These are phyloP conservation scores for Fusarium papillatum DNA, from an alignment of 2,329 filamentous ascomycete genomes.

Conservation along the genomic window DNA sequence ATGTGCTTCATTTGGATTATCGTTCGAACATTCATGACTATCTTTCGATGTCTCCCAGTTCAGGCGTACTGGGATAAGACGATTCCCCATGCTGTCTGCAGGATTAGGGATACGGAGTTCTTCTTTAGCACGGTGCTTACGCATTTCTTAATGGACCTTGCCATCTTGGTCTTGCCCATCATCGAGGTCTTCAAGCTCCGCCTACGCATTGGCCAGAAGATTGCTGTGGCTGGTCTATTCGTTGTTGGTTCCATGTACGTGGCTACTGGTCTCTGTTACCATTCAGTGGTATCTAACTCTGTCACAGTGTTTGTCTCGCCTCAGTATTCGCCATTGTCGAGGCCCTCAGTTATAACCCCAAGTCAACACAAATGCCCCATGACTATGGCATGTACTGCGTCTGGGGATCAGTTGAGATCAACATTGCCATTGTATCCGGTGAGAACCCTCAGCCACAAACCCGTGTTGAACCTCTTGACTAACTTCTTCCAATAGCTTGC, in stretches of 20 bases:
- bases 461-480: background rate
- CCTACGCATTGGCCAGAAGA: constrained; percentile 10
- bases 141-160: constrained; percentile 10
- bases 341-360: constrained; percentile 18
- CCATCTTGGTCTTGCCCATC: constrained; percentile 18
- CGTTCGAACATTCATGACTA: background rate
- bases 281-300: background rate
- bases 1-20: constrained; percentile 43
- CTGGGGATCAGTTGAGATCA: constrained; percentile 34
- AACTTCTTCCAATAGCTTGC: constrained; percentile 24
- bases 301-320: constrained; percentile 32
- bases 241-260: constrained; percentile 23
- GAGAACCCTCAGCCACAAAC: background rate
- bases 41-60: background rate
- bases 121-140: constrained; percentile 2
- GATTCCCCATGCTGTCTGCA: background rate
- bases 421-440: constrained; percentile 40
- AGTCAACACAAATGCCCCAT: constrained; percentile 26
- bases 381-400: constrained; percentile 33
- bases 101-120: background rate
- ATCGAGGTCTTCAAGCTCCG: constrained; percentile 33
- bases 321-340: constrained; percentile 31
- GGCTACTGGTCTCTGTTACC: fast-evolving
- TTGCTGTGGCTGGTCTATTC: constrained; percentile 26
- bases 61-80: constrained; percentile 1